phyloP scores from a whole-genome alignment of 331 rosid genomes.

The Malus hybrid region DNA sequence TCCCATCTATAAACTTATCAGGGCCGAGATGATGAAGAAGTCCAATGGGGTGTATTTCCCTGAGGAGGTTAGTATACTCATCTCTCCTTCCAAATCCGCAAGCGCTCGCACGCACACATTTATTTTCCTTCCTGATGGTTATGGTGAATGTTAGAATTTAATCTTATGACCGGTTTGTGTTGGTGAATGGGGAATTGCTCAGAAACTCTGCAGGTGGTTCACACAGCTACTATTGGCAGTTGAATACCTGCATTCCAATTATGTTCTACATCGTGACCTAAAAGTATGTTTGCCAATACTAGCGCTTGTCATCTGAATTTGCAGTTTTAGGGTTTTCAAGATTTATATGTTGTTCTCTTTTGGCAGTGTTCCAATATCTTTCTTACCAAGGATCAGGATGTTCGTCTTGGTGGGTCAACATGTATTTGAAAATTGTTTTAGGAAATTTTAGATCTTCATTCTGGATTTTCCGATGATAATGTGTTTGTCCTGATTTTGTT shows the following conservation, averaged over 20 bases:
- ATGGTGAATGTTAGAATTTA: neutral
- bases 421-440: neutral
- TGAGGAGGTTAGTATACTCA: slow-evolving; percentile 62
- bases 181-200: slow-evolving; percentile 29
- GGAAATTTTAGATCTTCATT: neutral
- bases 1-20: slow-evolving; percentile 11
- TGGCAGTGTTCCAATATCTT: slow-evolving; percentile 96
- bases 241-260: slow-evolving; percentile 84
- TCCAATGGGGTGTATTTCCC: slow-evolving; percentile 79
- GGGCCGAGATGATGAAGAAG: slow-evolving; percentile 97
- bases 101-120: too few species aligned
- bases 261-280: slow-evolving; percentile 93
- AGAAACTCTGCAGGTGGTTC: slow-evolving; percentile 99
- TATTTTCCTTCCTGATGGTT: neutral
- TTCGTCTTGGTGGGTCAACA: slow-evolving; percentile 80
- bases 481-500: slow-evolving; percentile 20
- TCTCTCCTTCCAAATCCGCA: neutral
- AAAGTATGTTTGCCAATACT: slow-evolving; percentile 47
- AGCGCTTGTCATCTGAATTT: neutral
- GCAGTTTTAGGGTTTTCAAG: slow-evolving; percentile 3
- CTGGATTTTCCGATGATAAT: neutral
- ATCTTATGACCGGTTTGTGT: slow-evolving; percentile 11
- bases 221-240: slow-evolving; percentile 91
- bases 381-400: slow-evolving; percentile 92
- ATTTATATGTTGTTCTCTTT: slow-evolving; percentile 21